A percentile compares a stretch with the other conserved stretches of the same genome.
Evolutionary conservation across 176 grass and related monocot species (phyloP).

Genomic region (bread wheat (Triticum aestivum)): DNA sequence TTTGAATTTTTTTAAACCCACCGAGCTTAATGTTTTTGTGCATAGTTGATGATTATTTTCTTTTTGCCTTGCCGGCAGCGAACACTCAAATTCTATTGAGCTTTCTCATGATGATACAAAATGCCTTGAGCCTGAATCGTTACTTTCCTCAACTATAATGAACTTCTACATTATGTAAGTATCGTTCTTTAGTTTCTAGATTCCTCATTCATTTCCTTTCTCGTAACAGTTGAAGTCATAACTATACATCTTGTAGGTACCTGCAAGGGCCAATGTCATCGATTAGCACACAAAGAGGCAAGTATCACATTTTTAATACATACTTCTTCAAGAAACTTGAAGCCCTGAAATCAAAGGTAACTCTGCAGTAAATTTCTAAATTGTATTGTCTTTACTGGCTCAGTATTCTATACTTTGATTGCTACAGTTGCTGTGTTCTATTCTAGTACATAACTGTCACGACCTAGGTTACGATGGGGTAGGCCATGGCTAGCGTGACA

Average conservation of each 20-base stretch:
- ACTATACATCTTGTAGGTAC: slow-evolving; percentile 61
- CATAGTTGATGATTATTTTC: slow-evolving; percentile 29
- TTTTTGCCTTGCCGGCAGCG: slow-evolving; percentile 40
- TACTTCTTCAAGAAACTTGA: slow-evolving; percentile 88
- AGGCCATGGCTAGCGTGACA: too few relatives aligned
- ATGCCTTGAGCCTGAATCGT: slow-evolving; percentile 78
- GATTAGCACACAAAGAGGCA: slow-evolving; percentile 43
- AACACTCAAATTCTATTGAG: slow-evolving; percentile 63
- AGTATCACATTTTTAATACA: slow-evolving; percentile 83
- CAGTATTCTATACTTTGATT: slow-evolving; percentile 7
- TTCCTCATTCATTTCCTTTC: neutral
- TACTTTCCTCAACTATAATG: slow-evolving; percentile 88
- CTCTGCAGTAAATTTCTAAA: slow-evolving; percentile 27
- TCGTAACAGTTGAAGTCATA: slow-evolving; percentile 1
- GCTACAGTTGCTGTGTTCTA: neutral
- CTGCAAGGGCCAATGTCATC: slow-evolving; percentile 43
- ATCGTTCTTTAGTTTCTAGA: slow-evolving; percentile 12
- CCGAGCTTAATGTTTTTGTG: slow-evolving; percentile 27
- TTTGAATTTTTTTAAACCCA: neutral
- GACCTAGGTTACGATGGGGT: too few relatives aligned
- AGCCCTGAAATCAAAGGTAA: slow-evolving; percentile 57
- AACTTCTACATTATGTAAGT: slow-evolving; percentile 96
- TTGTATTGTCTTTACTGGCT: neutral
- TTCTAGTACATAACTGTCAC: neutral
- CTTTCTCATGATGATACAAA: slow-evolving; percentile 67